These are phyloP conservation scores for Akebia trifoliata DNA, from an alignment of 164 flowering plant genomes.

Conservation along the genomic window DNA sequence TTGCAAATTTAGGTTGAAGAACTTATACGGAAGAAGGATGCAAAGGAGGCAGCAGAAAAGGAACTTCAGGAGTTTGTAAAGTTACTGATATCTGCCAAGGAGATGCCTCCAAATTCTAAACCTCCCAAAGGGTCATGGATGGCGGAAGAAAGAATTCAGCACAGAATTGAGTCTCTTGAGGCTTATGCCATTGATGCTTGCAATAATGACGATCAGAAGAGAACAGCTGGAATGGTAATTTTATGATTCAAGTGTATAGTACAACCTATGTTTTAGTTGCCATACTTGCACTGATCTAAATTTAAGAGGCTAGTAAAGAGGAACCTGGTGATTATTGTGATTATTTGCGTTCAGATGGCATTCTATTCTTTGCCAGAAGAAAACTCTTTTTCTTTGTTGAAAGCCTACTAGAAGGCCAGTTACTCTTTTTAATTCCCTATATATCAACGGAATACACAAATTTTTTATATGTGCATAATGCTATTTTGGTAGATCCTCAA, in stretches of 20 bases:
- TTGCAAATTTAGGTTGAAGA: conserved; percentile 82
- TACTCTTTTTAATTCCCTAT: background rate
- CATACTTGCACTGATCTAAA: background rate
- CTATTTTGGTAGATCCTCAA: conserved; percentile 56
- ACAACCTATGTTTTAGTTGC: background rate
- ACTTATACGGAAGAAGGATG: conserved; percentile 51
- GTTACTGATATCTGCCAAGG: conserved; percentile 64
- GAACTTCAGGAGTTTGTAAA: conserved; percentile 74
- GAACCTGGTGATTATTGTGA: background rate
- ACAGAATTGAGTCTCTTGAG: conserved; percentile 61
- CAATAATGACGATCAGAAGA: conserved; percentile 63
- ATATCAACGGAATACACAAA: background rate
- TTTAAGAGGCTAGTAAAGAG: background rate
- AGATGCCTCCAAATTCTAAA: conserved; percentile 53
- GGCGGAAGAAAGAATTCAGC: conserved; percentile 45
- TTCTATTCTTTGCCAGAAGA: background rate
- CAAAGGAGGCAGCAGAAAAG: conserved; percentile 73
- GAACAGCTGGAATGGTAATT: conserved; percentile 70
- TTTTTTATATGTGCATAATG: background rate
- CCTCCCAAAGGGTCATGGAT: conserved; percentile 74
- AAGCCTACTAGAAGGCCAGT: background rate
- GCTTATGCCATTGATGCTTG: conserved; percentile 80
- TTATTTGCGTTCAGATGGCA: conserved; percentile 4
- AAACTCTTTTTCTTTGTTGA: background rate
- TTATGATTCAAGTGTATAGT: background rate